Conservation (phyloP, 345 rosid genomes). For the Aegle marmelos region DNA sequence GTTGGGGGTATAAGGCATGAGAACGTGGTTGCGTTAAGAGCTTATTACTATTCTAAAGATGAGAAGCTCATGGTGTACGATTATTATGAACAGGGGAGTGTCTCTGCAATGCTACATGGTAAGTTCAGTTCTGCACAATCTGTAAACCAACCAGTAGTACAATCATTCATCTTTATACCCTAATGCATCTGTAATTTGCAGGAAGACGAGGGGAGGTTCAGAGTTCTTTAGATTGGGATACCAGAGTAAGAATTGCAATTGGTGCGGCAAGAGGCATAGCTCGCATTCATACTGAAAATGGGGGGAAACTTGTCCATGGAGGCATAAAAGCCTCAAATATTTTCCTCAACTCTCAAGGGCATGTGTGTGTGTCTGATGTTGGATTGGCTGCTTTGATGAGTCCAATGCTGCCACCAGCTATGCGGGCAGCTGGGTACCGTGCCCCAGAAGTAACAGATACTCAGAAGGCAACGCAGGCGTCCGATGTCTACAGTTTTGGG, state of each 20-base stretch:
- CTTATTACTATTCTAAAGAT: conserved; percentile 85
- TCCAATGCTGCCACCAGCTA: conserved; percentile 49
- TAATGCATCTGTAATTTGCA: conserved; percentile 23
- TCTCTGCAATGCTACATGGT: conserved; percentile 80
- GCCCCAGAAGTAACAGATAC: conserved; percentile 93
- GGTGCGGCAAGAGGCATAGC: conserved; percentile 87
- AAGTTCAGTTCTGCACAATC: conserved; percentile 16
- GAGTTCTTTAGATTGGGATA: conserved; percentile 71
- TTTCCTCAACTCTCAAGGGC: conserved; percentile 57
- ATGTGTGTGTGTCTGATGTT: conserved; percentile 69
- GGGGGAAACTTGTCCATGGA: conserved; percentile 84
- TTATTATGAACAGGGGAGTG: conserved; percentile 61
- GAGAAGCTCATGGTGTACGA: conserved; percentile 95
- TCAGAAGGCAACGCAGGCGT: conserved; percentile 66
- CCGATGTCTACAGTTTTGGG: conserved; percentile 87
- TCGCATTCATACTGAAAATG: conserved; percentile 57
- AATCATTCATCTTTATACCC: neutral
- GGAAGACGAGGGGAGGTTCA: conserved; percentile 57
- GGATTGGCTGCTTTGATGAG: conserved; percentile 75
- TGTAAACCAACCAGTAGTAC: neutral
- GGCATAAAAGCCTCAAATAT: conserved; percentile 84
- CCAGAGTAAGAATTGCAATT: conserved; percentile 63
- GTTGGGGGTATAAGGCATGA: conserved; percentile 75
- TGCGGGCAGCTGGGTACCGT: conserved; percentile 71
- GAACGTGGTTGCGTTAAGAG: conserved; percentile 73